phyloP scores from a whole-genome alignment of 495 filamentous ascomycete species.

The Penicillium subrubescens region DNA sequence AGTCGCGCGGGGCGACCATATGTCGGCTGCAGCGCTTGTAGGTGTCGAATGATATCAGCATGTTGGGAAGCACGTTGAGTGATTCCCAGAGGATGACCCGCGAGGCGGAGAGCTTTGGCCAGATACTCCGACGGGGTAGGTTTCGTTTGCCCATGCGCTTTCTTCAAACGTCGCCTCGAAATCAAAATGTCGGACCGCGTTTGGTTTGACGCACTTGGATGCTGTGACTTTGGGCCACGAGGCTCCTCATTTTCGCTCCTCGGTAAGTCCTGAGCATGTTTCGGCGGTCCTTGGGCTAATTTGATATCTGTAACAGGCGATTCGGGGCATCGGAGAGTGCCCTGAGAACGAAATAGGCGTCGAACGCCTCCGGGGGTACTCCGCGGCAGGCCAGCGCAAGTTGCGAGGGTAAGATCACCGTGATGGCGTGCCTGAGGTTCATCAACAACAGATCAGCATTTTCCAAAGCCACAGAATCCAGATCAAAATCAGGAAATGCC shows the following conservation, averaged over 20 bases:
- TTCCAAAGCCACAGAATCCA: not conserved
- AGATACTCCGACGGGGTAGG: slow-evolving; percentile 42
- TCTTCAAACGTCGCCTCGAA: slow-evolving; percentile 1
- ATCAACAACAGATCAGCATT: not conserved
- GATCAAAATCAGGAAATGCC: not conserved
- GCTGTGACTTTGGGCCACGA: not conserved
- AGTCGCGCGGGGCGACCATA: slow-evolving; percentile 19
- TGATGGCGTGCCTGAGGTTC: slow-evolving; percentile 2
- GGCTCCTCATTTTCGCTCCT: not conserved
- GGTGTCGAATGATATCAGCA: not conserved
- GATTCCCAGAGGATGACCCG: slow-evolving; percentile 26
- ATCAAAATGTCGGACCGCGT: not conserved
- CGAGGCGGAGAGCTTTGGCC: slow-evolving; percentile 34
- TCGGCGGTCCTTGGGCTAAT: not conserved
- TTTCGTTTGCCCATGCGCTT: not conserved
- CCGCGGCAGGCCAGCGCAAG: slow-evolving; percentile 6
- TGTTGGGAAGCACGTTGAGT: not conserved
- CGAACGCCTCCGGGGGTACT: slow-evolving; percentile 7
- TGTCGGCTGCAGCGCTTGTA: slow-evolving; percentile 8
- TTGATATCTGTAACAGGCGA: not conserved
- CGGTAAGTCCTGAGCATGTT: not conserved
- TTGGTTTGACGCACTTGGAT: not conserved
- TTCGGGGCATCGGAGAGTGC: not conserved
- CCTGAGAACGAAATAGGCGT: slow-evolving; percentile 6
- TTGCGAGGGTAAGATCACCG: not conserved